Base-by-base conservation (phyloP, 108 stramenopile genomes). In the Nitzschia palea region DNA sequence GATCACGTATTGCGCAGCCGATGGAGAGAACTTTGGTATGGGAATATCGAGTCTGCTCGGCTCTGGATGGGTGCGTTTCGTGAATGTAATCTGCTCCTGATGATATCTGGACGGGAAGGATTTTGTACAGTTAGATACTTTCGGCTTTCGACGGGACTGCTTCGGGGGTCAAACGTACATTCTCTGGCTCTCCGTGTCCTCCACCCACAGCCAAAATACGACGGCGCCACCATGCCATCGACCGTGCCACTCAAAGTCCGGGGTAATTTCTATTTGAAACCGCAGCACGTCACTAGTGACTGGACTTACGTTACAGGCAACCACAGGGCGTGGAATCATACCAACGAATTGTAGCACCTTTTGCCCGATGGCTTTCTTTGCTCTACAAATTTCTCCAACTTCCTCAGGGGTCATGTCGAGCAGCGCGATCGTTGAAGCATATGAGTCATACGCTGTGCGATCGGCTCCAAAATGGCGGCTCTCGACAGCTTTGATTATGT, bases 131-230 rank as follows among this genome's bases (percentile, higher is more conserved):
- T 40, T 6, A 40, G 37, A 6, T 12, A 40, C 37, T 40, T 40
- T 12, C 6, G 37, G 37, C 6, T 12, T 12, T 40, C 25, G 2
- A 40, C n/a, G 3, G 28, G 5, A 52, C 67, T 67, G n/a, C n/a
- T n/a, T n/a, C n/a, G n/a, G n/a, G n/a, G n/a, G n/a, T n/a, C n/a
- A n/a, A n/a, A n/a, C n/a, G n/a, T 51, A 86, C 35, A 96, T 91
- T 55, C 81, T 75, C 40, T 97, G 91, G 47, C 79, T 94, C 14
- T 88, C 85, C 6, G 78, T 68, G 57, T 98, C 97, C 79, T 99
- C 99, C 2, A 99, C 88, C 98, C 96, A 98, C 18, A 99, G 62
- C 94, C 95, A 97, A 53, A 93, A 99, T 14, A 82, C 82, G 71
- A 97, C 73, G 5, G 85, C 88, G 5, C 85, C 82, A 15, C 97